Evolutionary conservation across 1,284 basidiomycete genomes (phyloP).

Genomic region (Rhizoctonia solani): DNA sequence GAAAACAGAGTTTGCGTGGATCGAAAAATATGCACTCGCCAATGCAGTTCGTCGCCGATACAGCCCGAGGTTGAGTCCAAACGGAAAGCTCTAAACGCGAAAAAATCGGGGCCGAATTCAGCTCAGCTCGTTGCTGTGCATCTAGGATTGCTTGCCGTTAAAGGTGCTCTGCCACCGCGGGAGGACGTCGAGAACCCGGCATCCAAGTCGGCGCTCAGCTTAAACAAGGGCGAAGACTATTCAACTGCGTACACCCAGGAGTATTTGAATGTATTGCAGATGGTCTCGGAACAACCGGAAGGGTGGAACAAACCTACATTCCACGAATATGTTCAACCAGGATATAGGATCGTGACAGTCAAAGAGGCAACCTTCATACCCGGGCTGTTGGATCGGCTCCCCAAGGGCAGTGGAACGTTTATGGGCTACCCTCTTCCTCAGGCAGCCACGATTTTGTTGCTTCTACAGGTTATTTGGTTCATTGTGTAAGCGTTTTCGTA

Average conservation of each 20-base stretch:
- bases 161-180: slow-evolving; percentile 16
- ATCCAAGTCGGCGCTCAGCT: neutral
- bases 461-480: slow-evolving; percentile 34
- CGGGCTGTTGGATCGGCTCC: slow-evolving; percentile 31
- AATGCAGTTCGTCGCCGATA: slow-evolving; percentile 35
- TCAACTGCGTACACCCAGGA: slow-evolving; percentile 10
- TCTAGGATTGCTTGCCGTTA: slow-evolving; percentile 34
- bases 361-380: slow-evolving; percentile 35
- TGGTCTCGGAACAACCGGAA: slow-evolving; percentile 14
- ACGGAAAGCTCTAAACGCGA: slow-evolving; percentile 11
- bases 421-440: slow-evolving; percentile 35
- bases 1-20: slow-evolving; percentile 32
- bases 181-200: slow-evolving; percentile 24
- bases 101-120: slow-evolving; percentile 32
- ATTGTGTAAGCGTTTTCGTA: slow-evolving; percentile 23
- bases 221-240: neutral
- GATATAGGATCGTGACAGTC: slow-evolving; percentile 34
- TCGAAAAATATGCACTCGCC: slow-evolving; percentile 33
- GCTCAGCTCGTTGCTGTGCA: slow-evolving; percentile 36
- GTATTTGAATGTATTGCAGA: slow-evolving; percentile 12
- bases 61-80: slow-evolving; percentile 28
- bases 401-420: slow-evolving; percentile 33
- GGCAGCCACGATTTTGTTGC: slow-evolving; percentile 30
- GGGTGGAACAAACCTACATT: slow-evolving; percentile 36
- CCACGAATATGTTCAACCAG: slow-evolving; percentile 31